Base-by-base conservation (phyloP, 192 early-diverging fungal species). In the Coemansia sp. region DNA sequence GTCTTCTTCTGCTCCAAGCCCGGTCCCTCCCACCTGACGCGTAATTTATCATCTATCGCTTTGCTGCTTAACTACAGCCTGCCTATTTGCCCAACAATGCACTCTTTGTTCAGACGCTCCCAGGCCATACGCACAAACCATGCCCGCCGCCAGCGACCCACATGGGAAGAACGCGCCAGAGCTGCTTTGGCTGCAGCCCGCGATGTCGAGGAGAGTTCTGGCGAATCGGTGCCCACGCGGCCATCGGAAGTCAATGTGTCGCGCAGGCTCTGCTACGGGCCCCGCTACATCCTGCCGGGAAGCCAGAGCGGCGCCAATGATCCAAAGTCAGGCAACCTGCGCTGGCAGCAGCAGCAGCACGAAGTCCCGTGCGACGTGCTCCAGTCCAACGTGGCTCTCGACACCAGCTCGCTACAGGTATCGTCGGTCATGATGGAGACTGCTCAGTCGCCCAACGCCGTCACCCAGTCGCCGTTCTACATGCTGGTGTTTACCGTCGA, bases 211-310 rank as follows among this genome's bases (percentile, higher is more conserved):
- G 77, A 80, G 36, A 59, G 33, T 36, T 80, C 77, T 2, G 77
- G 77, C 30, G 77, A 80, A 45, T 80, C 77, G 7, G 77, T 80
- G 25, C 77, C 77, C 5, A 80, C 77, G 4, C 77, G 77, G 25
- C 72, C 77, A 11, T 80, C 72, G 3, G 77, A 80, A 29, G 77
- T 80, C 56, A 74, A 73, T 51, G 65, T 65, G 3, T 73, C 77
- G 10, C 64, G 72, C 31, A 68, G 77, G 20, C 62, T 80, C 12
- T 80, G 65, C 66, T 71, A 80, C 50, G 77, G 77, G 4, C 77
- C 77, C n/a, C 71, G 72, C 20, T 80, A 80, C 56, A 51, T 71
- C 3, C 59, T 80, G 8, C 77, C 77, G 2, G 77, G 77, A 49
- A 60, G 68, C 0, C 60, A 74, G 18, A 20, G 34, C 54, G 50